Evolutionary conservation across 2,329 filamentous ascomycete genomes (phyloP).

Genomic region (Paraphoma sp.): DNA sequence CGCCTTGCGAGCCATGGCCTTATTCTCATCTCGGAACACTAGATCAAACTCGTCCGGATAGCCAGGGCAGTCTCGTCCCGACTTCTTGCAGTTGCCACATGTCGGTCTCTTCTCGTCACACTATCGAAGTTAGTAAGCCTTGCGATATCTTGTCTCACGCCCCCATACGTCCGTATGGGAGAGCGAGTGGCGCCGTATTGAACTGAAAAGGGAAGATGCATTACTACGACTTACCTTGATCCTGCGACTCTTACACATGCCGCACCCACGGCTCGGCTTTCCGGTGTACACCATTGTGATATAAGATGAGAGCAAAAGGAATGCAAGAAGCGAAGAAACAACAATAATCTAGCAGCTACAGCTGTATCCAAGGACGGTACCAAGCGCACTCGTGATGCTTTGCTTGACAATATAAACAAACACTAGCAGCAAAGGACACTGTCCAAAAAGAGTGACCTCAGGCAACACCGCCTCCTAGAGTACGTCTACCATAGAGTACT

Average conservation of each 20-base stretch:
- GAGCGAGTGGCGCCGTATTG: no score
- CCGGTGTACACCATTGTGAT: constrained; percentile 49
- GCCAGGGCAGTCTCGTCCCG: constrained; percentile 38
- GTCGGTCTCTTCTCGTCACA: constrained; percentile 45
- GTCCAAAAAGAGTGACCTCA: constrained; percentile 6
- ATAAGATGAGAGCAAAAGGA: constrained; percentile 15
- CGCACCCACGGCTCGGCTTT: constrained; percentile 63
- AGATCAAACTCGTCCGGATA: constrained; percentile 72
- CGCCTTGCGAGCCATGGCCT: constrained; percentile 69
- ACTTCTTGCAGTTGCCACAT: constrained; percentile 46
- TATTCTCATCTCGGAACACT: constrained; percentile 75
- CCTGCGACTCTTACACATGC: constrained; percentile 75
- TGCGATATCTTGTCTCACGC: not conserved
- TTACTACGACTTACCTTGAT: constrained; percentile 67
- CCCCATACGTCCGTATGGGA: no score
- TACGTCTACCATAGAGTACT: constrained; percentile 31
- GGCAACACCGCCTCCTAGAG: constrained; percentile 34
- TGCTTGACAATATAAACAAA: constrained; percentile 11
- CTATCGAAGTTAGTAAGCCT: constrained; percentile 17
- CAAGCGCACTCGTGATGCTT: not conserved
- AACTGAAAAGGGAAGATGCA: not conserved
- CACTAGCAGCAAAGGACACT: constrained; percentile 3
- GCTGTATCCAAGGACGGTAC: not conserved
- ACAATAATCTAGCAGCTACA: constrained; percentile 2
- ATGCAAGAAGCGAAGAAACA: constrained; percentile 12